These are phyloP conservation scores for Ligustrum vulgare DNA, from an alignment of 257 asterid species.

Conservation along the genomic window DNA sequence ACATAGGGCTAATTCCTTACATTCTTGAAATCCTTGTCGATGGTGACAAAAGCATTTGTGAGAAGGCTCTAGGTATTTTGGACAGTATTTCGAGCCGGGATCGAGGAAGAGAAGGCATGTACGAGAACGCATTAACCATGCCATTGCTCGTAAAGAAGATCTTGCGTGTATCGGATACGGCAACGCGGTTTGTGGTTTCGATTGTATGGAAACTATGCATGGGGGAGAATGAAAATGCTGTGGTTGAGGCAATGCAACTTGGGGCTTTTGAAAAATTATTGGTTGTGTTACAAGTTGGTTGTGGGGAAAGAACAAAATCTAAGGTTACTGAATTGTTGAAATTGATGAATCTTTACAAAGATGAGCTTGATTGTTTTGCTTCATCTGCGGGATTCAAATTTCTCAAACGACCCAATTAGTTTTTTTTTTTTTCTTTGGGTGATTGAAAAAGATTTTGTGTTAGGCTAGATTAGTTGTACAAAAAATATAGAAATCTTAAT, in stretches of 20 bases:
- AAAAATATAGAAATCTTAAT: neutral
- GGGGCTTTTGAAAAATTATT: constrained; percentile 83
- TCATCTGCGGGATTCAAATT: constrained; percentile 62
- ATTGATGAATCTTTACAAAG: constrained; percentile 61
- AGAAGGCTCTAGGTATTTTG: constrained; percentile 58
- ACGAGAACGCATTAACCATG: constrained; percentile 47
- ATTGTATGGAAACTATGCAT: constrained; percentile 58
- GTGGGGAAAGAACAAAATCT: constrained; percentile 54
- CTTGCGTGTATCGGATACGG: constrained; percentile 59
- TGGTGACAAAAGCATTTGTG: constrained; percentile 49
- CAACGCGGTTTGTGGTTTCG: constrained; percentile 53
- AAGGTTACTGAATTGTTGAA: constrained; percentile 69
- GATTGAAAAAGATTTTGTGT: neutral
- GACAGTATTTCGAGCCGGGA: constrained; percentile 42
- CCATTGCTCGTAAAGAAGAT: constrained; percentile 75
- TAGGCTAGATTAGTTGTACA: neutral
- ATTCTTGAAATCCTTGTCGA: constrained; percentile 70
- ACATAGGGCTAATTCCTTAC: constrained; percentile 53
- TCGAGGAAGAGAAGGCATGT: constrained; percentile 49
- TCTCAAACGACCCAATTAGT: constrained; percentile 49
- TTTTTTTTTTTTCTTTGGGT: neutral
- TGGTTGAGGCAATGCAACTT: constrained; percentile 59
- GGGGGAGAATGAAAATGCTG: constrained; percentile 32
- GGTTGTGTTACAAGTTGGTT: constrained; percentile 76
- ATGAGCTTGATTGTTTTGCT: constrained; percentile 63